Conservation (phyloP, 2,329 filamentous ascomycete species). For the Trichophyton rubrum region DNA sequence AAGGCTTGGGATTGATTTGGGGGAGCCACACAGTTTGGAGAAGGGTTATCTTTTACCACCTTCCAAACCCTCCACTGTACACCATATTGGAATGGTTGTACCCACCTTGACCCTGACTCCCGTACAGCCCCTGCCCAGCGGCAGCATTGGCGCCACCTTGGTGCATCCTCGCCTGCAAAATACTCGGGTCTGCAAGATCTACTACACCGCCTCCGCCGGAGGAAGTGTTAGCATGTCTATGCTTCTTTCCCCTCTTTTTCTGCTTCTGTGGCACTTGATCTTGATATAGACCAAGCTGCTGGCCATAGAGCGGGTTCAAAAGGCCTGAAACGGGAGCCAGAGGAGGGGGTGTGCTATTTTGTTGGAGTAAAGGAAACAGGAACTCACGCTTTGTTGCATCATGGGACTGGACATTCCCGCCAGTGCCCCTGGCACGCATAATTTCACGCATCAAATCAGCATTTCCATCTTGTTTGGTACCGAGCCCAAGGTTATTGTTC, state of each 20-base stretch:
- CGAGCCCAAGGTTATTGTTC: slow-evolving; percentile 50
- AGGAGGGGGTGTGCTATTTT: slow-evolving; percentile 72
- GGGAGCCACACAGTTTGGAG: slow-evolving; percentile 4
- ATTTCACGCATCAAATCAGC: slow-evolving; percentile 72
- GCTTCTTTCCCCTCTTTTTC: slow-evolving; percentile 99
- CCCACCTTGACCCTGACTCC: slow-evolving; percentile 81
- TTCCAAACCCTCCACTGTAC: slow-evolving; percentile 56
- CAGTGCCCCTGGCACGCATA: slow-evolving; percentile 54
- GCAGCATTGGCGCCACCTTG: slow-evolving; percentile 62
- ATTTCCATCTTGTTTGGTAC: slow-evolving; percentile 57
- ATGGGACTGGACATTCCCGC: slow-evolving; percentile 56
- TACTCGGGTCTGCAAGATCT: slow-evolving; percentile 99
- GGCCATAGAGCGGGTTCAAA: slow-evolving; percentile 82
- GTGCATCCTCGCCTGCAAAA: slow-evolving; percentile 95
- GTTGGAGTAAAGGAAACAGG: slow-evolving; percentile 83
- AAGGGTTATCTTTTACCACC: slow-evolving; percentile 46
- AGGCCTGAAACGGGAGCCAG: slow-evolving; percentile 85
- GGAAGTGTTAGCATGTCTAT: slow-evolving; percentile 99
- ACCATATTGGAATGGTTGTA: slow-evolving; percentile 71
- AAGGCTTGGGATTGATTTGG: neutral
- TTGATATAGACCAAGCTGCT: slow-evolving; percentile 74
- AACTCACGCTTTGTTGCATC: slow-evolving; percentile 97
- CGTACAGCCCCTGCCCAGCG: slow-evolving; percentile 78
- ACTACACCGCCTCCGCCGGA: slow-evolving; percentile 96
- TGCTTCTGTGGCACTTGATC: slow-evolving; percentile 83